Evolutionary conservation across 805 yeast genomes (phyloP).

Genomic region (Starmerella floris): DNA sequence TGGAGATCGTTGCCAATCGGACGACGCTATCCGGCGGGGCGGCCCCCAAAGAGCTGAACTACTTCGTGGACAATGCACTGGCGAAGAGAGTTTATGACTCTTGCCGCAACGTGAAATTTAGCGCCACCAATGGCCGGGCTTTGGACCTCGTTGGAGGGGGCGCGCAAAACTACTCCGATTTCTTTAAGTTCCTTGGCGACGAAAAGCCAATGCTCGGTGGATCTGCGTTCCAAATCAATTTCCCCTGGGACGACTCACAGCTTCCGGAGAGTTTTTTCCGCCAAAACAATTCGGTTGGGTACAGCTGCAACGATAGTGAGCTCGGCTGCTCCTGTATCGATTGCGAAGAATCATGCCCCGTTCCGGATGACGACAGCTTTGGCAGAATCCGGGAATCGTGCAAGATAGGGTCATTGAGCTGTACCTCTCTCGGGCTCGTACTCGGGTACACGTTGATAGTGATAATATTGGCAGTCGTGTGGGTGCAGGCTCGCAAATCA

Average conservation of each 20-base stretch:
- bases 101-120: slow-evolving; percentile 78
- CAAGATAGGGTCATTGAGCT: slow-evolving; percentile 49
- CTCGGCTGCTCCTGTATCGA: slow-evolving; percentile 68
- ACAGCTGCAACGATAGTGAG: slow-evolving; percentile 45
- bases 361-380: slow-evolving; percentile 6
- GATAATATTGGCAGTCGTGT: slow-evolving; percentile 2
- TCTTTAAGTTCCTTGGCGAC: slow-evolving; percentile 82
- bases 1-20: slow-evolving; percentile 47
- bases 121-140: slow-evolving; percentile 90
- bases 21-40: slow-evolving; percentile 37
- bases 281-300: slow-evolving; percentile 25
- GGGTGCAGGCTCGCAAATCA: slow-evolving; percentile 7
- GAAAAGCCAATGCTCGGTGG: slow-evolving; percentile 91
- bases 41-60: slow-evolving; percentile 60
- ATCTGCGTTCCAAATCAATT: slow-evolving; percentile 87
- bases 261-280: slow-evolving; percentile 1
- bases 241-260: slow-evolving; percentile 39
- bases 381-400: slow-evolving; percentile 29
- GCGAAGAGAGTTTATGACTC: slow-evolving; percentile 64
- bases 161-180: slow-evolving; percentile 56
- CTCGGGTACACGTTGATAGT: slow-evolving; percentile 28
- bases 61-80: slow-evolving; percentile 43
- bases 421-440: slow-evolving; percentile 55
- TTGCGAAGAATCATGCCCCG: slow-evolving; percentile 71
- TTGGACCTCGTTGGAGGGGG: slow-evolving; percentile 99